These are phyloP conservation scores for Diplotaxis tenuifolia DNA, from an alignment of 345 rosid genomes.

Conservation along the genomic window DNA sequence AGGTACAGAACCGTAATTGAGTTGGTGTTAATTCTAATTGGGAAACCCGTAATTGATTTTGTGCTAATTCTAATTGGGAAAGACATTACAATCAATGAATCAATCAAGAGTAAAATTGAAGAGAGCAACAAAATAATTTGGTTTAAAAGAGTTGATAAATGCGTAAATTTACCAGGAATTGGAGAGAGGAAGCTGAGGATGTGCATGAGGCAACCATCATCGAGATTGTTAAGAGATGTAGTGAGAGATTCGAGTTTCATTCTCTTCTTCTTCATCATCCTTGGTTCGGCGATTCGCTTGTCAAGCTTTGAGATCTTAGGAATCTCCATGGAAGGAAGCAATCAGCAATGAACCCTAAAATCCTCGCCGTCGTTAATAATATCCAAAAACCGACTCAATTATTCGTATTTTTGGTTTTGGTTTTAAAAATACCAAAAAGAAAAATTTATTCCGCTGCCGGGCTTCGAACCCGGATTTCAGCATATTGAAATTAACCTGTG, in stretches of 20 bases:
- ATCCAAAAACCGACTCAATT: neutral
- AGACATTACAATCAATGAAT: neutral
- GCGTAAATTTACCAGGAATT: constrained; percentile 59
- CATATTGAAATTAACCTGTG: no score
- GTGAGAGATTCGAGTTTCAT: constrained; percentile 12
- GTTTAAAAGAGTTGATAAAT: neutral
- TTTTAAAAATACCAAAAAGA: no score
- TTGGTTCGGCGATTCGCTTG: constrained; percentile 6
- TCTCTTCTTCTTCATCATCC: constrained; percentile 27
- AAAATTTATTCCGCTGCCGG: no score
- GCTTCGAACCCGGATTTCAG: no score
- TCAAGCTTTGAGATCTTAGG: neutral
- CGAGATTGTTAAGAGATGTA: constrained; percentile 69
- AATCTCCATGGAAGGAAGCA: neutral
- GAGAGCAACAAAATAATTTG: neutral
- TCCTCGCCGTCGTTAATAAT: neutral
- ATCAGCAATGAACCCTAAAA: neutral
- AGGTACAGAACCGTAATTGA: constrained; percentile 4
- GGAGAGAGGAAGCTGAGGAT: constrained; percentile 93
- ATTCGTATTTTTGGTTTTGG: no score
- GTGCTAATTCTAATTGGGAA: neutral
- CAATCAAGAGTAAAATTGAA: neutral
- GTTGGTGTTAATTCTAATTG: neutral
- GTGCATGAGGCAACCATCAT: constrained; percentile 99
- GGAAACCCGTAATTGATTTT: neutral